Percentiles rank a stretch among this genome's conserved stretches.
Conservation (phyloP, 2,329 filamentous ascomycete species). For the Rhexocercosporidium sp. region DNA sequence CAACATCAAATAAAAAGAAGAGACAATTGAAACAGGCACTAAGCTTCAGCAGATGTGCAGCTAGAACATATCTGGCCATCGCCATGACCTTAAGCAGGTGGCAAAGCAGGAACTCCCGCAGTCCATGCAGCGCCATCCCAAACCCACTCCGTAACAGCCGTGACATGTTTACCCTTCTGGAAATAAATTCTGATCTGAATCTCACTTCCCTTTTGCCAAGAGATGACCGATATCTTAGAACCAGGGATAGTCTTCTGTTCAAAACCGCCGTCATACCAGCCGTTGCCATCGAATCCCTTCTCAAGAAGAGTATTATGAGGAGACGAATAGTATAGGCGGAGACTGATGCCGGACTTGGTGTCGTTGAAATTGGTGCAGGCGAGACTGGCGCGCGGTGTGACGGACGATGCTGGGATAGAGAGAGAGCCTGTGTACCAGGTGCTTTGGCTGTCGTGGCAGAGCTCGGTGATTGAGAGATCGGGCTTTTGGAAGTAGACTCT, state of each 20-base stretch:
- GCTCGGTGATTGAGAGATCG: slow-evolving; percentile 7
- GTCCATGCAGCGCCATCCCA: slow-evolving; percentile 12
- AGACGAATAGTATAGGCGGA: slow-evolving; percentile 15
- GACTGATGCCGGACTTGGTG: slow-evolving; percentile 1
- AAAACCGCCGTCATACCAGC: slow-evolving; percentile 17
- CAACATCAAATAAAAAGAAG: too few relatives aligned
- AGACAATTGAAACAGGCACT: too few relatives aligned
- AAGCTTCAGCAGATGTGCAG: too few relatives aligned
- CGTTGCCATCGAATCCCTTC: slow-evolving; percentile 14
- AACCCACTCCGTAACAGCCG: slow-evolving; percentile 14
- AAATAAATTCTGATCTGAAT: slow-evolving; percentile 12
- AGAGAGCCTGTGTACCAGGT: slow-evolving; percentile 12
- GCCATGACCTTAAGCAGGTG: slow-evolving; percentile 4
- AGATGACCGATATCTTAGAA: slow-evolving; percentile 8
- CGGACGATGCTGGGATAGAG: slow-evolving; percentile 2
- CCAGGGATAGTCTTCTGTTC: slow-evolving; percentile 13
- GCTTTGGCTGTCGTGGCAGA: neutral
- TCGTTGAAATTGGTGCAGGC: slow-evolving; percentile 16
- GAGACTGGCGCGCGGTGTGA: neutral
- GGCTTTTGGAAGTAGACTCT: slow-evolving; percentile 15
- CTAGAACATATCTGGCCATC: too few relatives aligned
- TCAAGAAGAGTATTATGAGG: slow-evolving; percentile 10
- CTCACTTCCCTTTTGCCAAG: neutral
- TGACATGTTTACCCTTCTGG: slow-evolving; percentile 16
- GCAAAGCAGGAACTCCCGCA: slow-evolving; percentile 8